These are phyloP conservation scores for Calonectria pseudoturangicola DNA, from an alignment of 2,329 filamentous ascomycete genomes.

Conservation along the genomic window DNA sequence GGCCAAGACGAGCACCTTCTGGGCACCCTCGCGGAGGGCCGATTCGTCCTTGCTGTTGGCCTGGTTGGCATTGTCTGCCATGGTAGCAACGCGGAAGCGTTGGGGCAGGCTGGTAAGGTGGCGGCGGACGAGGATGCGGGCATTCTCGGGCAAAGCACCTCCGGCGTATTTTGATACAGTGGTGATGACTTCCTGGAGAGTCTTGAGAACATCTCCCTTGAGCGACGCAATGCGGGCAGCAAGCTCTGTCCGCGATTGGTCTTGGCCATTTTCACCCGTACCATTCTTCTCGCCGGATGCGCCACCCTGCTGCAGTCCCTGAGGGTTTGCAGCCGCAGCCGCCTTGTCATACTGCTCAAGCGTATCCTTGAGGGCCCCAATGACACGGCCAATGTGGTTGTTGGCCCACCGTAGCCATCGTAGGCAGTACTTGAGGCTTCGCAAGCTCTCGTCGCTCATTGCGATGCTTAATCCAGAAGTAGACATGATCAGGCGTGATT, in stretches of 20 bases:
- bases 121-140: slow-evolving; percentile 85
- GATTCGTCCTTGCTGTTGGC: slow-evolving; percentile 60
- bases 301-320: slow-evolving; percentile 40
- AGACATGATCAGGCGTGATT: slow-evolving; percentile 89
- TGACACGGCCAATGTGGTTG: slow-evolving; percentile 84
- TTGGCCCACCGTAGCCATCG: slow-evolving; percentile 88
- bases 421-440: slow-evolving; percentile 89
- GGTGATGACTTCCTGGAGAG: slow-evolving; percentile 86
- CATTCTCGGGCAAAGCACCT: slow-evolving; percentile 93
- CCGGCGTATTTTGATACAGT: slow-evolving; percentile 93
- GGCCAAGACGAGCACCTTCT: slow-evolving; percentile 88
- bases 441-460: slow-evolving; percentile 91
- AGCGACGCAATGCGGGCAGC: slow-evolving; percentile 80
- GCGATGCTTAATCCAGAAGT: slow-evolving; percentile 94
- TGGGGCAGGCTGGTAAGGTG: slow-evolving; percentile 91
- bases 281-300: slow-evolving; percentile 31
- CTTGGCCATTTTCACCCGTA: slow-evolving; percentile 43
- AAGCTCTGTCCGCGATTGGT: slow-evolving; percentile 64
- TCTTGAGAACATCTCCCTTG: slow-evolving; percentile 83
- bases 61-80: slow-evolving; percentile 58
- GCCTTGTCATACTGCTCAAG: slow-evolving; percentile 86
- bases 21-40: slow-evolving; percentile 74
- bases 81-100: slow-evolving; percentile 84
- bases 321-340: slow-evolving; percentile 32
- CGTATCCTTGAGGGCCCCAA: slow-evolving; percentile 82